These are phyloP conservation scores for Talaromyces adpressus DNA, from an alignment of 495 filamentous ascomycete genomes.

Conservation along the genomic window DNA sequence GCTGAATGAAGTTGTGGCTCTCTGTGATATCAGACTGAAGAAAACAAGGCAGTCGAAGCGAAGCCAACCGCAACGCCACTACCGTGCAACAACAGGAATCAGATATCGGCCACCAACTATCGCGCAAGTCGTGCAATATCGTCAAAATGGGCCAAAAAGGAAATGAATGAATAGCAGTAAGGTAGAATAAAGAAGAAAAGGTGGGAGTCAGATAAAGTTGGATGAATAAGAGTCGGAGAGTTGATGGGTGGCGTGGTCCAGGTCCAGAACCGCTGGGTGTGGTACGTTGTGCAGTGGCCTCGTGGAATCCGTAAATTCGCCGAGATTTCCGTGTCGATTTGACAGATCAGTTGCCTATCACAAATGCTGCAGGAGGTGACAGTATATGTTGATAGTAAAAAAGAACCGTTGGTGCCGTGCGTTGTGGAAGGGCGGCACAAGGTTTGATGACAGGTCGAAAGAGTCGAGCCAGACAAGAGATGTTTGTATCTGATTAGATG, in stretches of 20 bases:
- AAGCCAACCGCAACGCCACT: neutral
- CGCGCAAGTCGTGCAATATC: neutral
- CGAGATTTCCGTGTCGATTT: neutral
- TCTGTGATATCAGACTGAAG: neutral
- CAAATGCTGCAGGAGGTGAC: neutral
- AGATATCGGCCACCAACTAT: neutral
- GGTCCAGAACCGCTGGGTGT: neutral
- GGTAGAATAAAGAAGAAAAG: neutral
- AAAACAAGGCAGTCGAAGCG: neutral
- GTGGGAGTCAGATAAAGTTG: neutral
- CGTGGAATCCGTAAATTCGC: neutral
- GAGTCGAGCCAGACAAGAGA: neutral
- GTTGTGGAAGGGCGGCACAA: neutral
- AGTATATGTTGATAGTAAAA: neutral
- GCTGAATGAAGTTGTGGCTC: neutral
- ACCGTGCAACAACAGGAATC: neutral
- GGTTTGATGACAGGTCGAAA: neutral
- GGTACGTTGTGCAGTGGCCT: neutral
- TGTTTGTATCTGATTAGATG: neutral
- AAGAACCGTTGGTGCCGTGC: neutral
- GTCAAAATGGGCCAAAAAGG: neutral
- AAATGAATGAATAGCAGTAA: neutral
- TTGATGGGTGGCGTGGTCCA: neutral
- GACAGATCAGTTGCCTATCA: neutral
- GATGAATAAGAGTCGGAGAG: neutral